These are phyloP conservation scores for Candida quercuum DNA, from an alignment of 805 yeast species.

Conservation along the genomic window DNA sequence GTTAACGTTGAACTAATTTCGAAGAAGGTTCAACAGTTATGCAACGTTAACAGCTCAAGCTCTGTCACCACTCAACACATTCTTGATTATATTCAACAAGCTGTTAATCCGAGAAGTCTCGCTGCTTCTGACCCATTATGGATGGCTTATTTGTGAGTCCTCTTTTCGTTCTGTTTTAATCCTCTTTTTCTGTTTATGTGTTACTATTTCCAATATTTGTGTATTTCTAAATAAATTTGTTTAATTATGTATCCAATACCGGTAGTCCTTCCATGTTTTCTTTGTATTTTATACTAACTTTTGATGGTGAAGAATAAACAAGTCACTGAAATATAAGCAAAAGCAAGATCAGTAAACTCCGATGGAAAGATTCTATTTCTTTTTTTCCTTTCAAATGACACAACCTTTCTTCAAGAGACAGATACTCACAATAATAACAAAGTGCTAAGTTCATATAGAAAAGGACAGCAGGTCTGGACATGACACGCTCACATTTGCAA, in stretches of 20 bases:
- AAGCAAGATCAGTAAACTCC: too few species aligned
- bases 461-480: background rate
- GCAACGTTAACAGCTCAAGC: constrained; percentile 50
- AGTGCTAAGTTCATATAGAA: too few species aligned
- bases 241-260: background rate
- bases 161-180: too few species aligned
- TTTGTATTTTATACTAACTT: too few species aligned
- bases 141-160: constrained; percentile 76
- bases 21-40: constrained; percentile 72
- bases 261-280: too few species aligned
- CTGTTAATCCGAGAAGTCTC: constrained; percentile 89
- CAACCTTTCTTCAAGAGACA: too few species aligned
- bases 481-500: too few species aligned
- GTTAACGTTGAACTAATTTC: constrained; percentile 82
- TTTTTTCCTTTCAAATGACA: too few species aligned
- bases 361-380: too few species aligned
- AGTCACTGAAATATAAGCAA: too few species aligned
- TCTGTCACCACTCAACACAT: constrained; percentile 81
- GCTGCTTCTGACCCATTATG: constrained; percentile 89
- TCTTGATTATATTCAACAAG: constrained; percentile 85
- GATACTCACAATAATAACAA: too few species aligned
- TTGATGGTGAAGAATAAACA: too few species aligned
- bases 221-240: background rate
- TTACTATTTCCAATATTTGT: background rate
- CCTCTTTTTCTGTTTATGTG: background rate